Evolutionary conservation across 345 rosid genomes (phyloP).

Genomic region (Abelmoschus esculentus): DNA sequence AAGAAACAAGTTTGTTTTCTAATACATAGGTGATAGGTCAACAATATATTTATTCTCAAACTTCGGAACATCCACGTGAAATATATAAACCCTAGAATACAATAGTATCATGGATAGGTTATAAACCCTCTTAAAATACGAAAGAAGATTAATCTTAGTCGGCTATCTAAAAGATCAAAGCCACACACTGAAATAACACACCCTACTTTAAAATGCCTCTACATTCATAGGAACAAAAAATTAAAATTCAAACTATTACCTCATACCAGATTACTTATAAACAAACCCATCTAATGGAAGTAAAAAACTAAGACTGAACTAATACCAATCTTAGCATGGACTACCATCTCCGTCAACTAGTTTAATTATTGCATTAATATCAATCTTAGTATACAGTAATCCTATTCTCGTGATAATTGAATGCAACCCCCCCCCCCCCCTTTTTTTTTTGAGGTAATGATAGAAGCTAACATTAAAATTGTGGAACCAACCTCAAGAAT

Average conservation of each 20-base stretch:
- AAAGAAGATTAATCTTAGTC: background rate
- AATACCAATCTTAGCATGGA: background rate
- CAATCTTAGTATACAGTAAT: background rate
- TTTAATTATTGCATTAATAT: background rate
- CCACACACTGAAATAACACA: background rate
- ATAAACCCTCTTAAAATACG: background rate
- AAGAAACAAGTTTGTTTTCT: background rate
- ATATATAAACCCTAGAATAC: background rate
- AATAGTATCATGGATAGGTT: background rate
- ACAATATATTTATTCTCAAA: background rate
- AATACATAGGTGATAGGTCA: background rate
- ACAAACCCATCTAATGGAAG: background rate
- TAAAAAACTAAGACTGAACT: background rate
- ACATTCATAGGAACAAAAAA: background rate
- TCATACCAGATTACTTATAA: background rate
- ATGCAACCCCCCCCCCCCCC: background rate
- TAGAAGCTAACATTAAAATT: background rate
- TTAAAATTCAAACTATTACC: background rate
- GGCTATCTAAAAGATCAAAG: background rate
- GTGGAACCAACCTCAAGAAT: slow-evolving; percentile 60
- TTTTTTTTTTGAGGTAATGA: too few species aligned
- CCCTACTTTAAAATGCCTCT: background rate
- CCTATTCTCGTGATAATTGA: background rate
- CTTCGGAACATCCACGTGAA: background rate
- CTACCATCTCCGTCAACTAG: background rate